Percentiles rank a stretch among this genome's conserved stretches.
Conservation (phyloP, 108 stramenopile genomes). For the Schizochytrium sp. region DNA sequence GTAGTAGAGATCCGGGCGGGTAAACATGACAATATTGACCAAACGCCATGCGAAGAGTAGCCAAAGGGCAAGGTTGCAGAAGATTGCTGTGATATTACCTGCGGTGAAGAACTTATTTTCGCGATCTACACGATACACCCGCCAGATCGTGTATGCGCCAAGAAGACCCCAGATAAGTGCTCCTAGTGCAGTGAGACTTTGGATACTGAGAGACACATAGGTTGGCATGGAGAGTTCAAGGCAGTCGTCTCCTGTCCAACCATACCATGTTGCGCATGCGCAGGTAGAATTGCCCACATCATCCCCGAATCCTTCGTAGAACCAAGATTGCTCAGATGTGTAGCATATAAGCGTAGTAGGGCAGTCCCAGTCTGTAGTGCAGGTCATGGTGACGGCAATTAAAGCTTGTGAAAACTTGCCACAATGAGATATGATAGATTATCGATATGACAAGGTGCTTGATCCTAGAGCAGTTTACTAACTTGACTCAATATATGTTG, state of each 20-base stretch:
- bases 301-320: background rate
- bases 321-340: background rate
- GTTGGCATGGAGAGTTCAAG: background rate
- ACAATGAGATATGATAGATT: no score
- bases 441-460: no score
- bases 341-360: conserved; percentile 48
- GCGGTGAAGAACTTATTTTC: conserved; percentile 31
- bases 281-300: background rate
- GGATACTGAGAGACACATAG: background rate
- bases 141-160: conserved; percentile 26
- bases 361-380: conserved; percentile 48
- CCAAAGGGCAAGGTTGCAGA: background rate
- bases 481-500: no score
- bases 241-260: conserved; percentile 51
- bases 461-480: no score
- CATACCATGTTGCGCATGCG: conserved; percentile 51
- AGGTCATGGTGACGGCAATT: background rate
- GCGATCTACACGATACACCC: background rate
- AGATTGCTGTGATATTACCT: conserved; percentile 28
- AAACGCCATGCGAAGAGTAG: background rate
- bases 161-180: background rate
- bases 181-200: background rate
- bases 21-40: conserved; percentile 5
- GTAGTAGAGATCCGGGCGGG: background rate
- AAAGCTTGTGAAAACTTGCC: no score